phyloP scores from a whole-genome alignment of 2,329 filamentous ascomycete genomes.

The Blumeriella jaapii region DNA sequence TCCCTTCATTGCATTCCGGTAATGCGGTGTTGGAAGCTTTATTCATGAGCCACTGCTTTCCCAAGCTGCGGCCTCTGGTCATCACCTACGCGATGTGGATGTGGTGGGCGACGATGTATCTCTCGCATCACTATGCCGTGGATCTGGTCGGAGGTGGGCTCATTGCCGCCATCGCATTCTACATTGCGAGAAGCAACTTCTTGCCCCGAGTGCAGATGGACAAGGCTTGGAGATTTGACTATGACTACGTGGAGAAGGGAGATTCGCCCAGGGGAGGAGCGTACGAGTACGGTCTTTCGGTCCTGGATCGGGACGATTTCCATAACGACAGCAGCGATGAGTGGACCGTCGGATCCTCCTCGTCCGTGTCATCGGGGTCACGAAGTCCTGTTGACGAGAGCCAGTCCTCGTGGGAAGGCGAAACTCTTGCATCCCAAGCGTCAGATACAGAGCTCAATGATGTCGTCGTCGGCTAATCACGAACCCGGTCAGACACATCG shows the following conservation, averaged over 20 bases:
- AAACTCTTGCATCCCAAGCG: constrained; percentile 34
- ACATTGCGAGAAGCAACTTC: constrained; percentile 68
- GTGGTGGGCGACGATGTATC: constrained; percentile 98
- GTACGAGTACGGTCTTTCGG: constrained; percentile 37
- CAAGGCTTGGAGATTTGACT: constrained; percentile 87
- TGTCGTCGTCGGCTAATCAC: constrained; percentile 20
- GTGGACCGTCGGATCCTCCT: constrained; percentile 81
- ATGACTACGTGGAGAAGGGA: constrained; percentile 83
- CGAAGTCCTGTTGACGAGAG: constrained; percentile 40
- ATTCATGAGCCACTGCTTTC: constrained; percentile 90
- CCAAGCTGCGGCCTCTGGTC: constrained; percentile 67
- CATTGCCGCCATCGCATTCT: constrained; percentile 68
- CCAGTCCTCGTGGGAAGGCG: constrained; percentile 43
- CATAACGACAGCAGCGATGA: constrained; percentile 57
- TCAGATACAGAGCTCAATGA: constrained; percentile 26
- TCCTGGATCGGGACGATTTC: constrained; percentile 21
- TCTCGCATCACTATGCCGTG: constrained; percentile 93
- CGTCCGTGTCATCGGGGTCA: constrained; percentile 30
- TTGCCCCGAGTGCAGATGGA: constrained; percentile 71
- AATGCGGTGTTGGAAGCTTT: constrained; percentile 82
- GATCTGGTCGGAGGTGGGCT: constrained; percentile 82
- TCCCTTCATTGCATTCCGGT: constrained; percentile 84
- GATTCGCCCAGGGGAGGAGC: constrained; percentile 48
- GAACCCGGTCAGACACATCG: constrained; percentile 3
- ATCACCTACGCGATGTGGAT: constrained; percentile 82